phyloP scores from a whole-genome alignment of 2,329 filamentous ascomycete species.

The Ophiostoma angusticollis region DNA sequence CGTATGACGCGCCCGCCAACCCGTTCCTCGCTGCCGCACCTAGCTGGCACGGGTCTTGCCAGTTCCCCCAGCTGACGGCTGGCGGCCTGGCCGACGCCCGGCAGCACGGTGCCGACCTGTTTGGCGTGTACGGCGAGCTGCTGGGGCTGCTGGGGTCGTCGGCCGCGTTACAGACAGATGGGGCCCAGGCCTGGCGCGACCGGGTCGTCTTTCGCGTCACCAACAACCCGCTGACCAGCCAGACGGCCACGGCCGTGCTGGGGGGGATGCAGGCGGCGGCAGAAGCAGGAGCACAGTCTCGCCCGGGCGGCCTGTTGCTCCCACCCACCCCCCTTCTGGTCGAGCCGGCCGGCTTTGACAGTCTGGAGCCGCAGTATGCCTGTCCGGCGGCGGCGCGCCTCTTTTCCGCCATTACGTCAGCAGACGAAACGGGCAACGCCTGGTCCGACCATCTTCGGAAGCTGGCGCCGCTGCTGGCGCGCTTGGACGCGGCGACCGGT shows the following conservation, averaged over 20 bases:
- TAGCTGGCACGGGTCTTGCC: slow-evolving; percentile 62
- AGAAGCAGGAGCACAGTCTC: no score
- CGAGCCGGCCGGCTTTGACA: slow-evolving; percentile 49
- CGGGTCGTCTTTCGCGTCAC: slow-evolving; percentile 58
- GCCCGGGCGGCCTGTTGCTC: slow-evolving; percentile 49
- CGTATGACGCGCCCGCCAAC: slow-evolving; percentile 49
- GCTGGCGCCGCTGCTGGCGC: slow-evolving; percentile 37
- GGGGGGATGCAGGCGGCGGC: slow-evolving; percentile 50
- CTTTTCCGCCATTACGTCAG: slow-evolving; percentile 7
- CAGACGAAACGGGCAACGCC: background rate
- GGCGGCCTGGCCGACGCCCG: slow-evolving; percentile 61
- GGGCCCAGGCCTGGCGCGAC: slow-evolving; percentile 23
- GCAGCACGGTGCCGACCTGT: slow-evolving; percentile 65
- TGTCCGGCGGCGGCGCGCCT: slow-evolving; percentile 38
- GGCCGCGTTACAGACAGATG: slow-evolving; percentile 33
- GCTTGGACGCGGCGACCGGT: slow-evolving; percentile 56
- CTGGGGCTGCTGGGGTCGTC: slow-evolving; percentile 59
- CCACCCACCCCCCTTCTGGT: slow-evolving; percentile 33
- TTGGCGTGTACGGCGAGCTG: slow-evolving; percentile 59
- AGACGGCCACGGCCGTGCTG: slow-evolving; percentile 65
- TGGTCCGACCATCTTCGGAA: slow-evolving; percentile 13
- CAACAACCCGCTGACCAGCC: slow-evolving; percentile 70
- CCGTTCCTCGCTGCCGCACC: slow-evolving; percentile 47
- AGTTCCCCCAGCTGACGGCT: slow-evolving; percentile 69
- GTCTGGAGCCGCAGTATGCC: slow-evolving; percentile 59